Evolutionary conservation across 805 yeast species (phyloP), one percentile per base, ranked within the genome.

Genomic region (Hanseniaspora nectarophila): DNA sequence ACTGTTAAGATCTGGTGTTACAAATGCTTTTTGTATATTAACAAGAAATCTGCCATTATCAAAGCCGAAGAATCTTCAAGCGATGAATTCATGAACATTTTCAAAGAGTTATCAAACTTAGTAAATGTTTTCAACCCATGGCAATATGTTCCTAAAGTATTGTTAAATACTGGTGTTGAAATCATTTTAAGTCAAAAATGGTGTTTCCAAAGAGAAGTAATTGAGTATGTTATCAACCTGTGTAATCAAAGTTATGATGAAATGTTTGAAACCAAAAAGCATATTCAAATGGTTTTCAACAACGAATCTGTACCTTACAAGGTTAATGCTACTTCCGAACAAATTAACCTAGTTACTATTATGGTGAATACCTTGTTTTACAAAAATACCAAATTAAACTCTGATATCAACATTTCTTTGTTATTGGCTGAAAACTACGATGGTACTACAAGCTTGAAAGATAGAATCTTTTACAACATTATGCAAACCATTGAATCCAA

Each of bases 391-490:
- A 57, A 68, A 0, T 68, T 67, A 31, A 74, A 75, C 51, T 70
- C 86, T 0, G 77, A 69, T 7, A 45, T 57, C 8, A 64, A 68
- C 0, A 62, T 82, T 8, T 76, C 80, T 60, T 72, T 72, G 24
- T 73, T 68, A 44, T 49, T 86, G 1, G 60, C 82, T 10, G 62
- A 65, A 6, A 69, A 75, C 43, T 87, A 83, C 61, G 63, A 66
- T n/a, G 96, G 95, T 4, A 71, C 89, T 0, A 66, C 71, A 2
- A 62, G 75, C 15, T 67, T 78, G 1, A 77, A 76, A 34, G 97
- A 90, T 61, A 61, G 76, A 50, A 54, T 88, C 2, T 60, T 90
- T 26, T 75, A 83, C 51, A 63, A 67, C 4, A 66, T 85, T 1
- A 61, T 90, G 43, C 70, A 72, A 51, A 62, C 63, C 12, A 69